phyloP scores from a whole-genome alignment of 139 green algal species.

The Ettlia oleoabundans region DNA sequence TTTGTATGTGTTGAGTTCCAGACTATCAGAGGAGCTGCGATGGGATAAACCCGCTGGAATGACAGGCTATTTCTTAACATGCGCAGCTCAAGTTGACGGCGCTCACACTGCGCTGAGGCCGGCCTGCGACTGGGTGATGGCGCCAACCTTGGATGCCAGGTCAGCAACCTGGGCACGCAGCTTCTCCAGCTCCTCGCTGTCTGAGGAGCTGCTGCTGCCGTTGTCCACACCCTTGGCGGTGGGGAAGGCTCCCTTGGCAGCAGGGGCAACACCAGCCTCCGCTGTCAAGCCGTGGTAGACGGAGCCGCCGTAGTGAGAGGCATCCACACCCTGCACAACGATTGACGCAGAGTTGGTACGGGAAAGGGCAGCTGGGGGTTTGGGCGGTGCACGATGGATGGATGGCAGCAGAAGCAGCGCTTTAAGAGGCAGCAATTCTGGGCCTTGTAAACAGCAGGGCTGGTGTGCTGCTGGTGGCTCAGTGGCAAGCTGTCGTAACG shows the following conservation, averaged over 20 bases:
- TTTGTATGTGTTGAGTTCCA: no score
- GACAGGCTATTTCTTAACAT: background rate
- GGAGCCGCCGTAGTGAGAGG: constrained; percentile 25
- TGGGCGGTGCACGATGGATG: no score
- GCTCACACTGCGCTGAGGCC: constrained; percentile 6
- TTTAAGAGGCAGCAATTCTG: no score
- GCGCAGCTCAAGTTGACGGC: background rate
- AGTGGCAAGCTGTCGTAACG: no score
- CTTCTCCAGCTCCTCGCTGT: constrained; percentile 10
- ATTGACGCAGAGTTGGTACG: background rate
- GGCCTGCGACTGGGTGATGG: no score
- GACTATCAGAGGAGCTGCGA: no score
- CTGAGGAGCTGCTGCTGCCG: background rate
- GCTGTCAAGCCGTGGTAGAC: constrained; percentile 8
- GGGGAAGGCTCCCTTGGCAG: background rate
- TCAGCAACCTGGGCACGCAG: constrained; percentile 6
- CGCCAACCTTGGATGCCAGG: constrained; percentile 8
- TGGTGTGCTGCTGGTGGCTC: no score
- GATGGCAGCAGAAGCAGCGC: no score
- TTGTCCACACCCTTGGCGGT: background rate
- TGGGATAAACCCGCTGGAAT: background rate
- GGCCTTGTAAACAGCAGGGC: no score
- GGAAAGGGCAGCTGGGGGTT: no score
- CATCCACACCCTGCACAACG: constrained; percentile 2
- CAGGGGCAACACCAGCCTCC: background rate